Conservation (phyloP, 75 land plant species). For the Pseudotsuga menziesii region DNA sequence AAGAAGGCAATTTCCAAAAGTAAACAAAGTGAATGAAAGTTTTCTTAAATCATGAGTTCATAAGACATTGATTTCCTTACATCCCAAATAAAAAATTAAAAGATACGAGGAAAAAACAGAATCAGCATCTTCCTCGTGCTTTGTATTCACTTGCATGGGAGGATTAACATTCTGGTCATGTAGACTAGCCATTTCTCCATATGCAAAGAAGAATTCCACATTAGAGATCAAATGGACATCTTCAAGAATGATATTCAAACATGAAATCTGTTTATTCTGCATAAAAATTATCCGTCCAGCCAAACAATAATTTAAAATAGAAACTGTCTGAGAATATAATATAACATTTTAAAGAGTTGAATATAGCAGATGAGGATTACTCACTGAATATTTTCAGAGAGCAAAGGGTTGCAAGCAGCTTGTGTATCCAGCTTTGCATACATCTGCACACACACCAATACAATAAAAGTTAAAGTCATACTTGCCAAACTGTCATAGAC, state of each 20-base stretch:
- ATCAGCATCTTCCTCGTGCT: not conserved
- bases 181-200: not conserved
- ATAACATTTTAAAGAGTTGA: not conserved
- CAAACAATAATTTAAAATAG: not conserved
- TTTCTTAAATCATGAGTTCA: not conserved
- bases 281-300: not conserved
- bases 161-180: not conserved
- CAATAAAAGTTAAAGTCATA: not conserved
- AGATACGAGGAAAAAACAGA: not conserved
- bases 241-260: not conserved
- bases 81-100: slow-evolving; percentile 7
- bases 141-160: not conserved
- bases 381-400: not conserved
- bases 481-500: no score
- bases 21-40: not conserved
- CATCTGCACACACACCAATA: not conserved
- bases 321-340: not conserved
- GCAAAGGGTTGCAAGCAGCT: not conserved
- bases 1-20: not conserved
- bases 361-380: not conserved
- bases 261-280: not conserved
- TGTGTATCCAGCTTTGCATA: slow-evolving; percentile 1
- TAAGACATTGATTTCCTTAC: not conserved
- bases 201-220: not conserved
- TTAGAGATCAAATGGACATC: slow-evolving; percentile 1